Evolutionary conservation across 129 eudicot species (phyloP), one percentile per base, ranked within the genome.

Genomic region (sunflower (Helianthus annuus)): DNA sequence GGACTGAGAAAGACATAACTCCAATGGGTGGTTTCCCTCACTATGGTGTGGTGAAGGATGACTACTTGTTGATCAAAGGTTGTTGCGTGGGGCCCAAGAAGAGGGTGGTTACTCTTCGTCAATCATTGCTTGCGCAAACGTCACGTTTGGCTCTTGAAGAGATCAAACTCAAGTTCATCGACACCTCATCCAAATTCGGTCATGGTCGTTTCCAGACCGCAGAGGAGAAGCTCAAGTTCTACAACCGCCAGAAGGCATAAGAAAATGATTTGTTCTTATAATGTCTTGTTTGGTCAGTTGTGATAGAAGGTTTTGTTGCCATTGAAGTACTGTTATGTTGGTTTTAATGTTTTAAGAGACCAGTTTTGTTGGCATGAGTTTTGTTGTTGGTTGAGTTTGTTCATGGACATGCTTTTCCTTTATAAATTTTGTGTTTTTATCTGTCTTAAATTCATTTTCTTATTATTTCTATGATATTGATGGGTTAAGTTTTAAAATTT

Each of bases 21-120:
- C 88, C 88, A 44, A 80, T 84, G 85, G 88, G 88, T 56, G 88
- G 88, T 2, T 84, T 84, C 77, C 88, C 88, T 15, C 88, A 84
- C 69, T 84, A 84, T 17, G 88, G 88, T 48, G 58, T 84, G 24
- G 85, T 84, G 74, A 84, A 84, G 72, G 85, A 84, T 5, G 88
- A 84, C 49, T 84, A 80, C 46, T 24, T 84, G 63, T 15, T 84
- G 85, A 84, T 84, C 78, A 84, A 84, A 49, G 88, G 88, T 46
- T 72, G 85, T 48, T 84, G 88, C 57, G 85, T 80, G 40, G 88
- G 88, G 0, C 85, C 85, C 2, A 84, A 84, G 75, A 84, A 84
- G 83, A 76, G 88, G 69, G 88, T 84, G 46, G 88, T 84, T 12
- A 84, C 88, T 0, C 80, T 84, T 48, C 81, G 88, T 13, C 83